Conservation (phyloP, 2,329 filamentous ascomycete species). For the Aphanoascus verrucosus region DNA sequence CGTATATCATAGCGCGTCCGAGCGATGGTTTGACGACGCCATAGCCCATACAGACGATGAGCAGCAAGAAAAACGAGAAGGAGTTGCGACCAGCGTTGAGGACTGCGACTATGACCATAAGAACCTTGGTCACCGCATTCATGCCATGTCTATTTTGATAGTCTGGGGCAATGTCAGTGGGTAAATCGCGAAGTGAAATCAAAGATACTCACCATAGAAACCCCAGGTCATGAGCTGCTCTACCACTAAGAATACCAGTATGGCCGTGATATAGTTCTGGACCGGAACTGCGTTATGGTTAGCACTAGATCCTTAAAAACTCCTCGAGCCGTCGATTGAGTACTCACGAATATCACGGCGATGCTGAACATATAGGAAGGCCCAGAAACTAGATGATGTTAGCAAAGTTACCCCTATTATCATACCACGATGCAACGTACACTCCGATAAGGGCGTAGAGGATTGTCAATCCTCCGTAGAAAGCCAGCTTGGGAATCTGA, state of each 20-base stretch:
- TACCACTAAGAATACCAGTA: constrained; percentile 82
- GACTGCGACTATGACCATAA: constrained; percentile 84
- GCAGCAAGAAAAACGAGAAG: constrained; percentile 93
- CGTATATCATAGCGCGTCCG: constrained; percentile 86
- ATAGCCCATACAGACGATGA: constrained; percentile 99
- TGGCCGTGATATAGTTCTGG: constrained; percentile 98
- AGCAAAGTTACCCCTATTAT: constrained; percentile 14
- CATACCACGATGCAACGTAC: constrained; percentile 36
- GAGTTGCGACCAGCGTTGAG: constrained; percentile 91
- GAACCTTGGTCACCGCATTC: constrained; percentile 68
- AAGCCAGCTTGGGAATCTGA: constrained; percentile 92
- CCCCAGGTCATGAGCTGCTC: constrained; percentile 99
- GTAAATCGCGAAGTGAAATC: background rate
- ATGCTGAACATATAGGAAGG: constrained; percentile 89
- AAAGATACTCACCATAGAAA: constrained; percentile 62
- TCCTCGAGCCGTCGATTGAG: background rate
- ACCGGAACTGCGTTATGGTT: constrained; percentile 58
- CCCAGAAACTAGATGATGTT: constrained; percentile 58
- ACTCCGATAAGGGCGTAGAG: constrained; percentile 77
- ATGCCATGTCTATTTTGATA: constrained; percentile 85
- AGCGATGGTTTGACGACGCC: constrained; percentile 91
- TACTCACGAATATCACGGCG: constrained; percentile 71
- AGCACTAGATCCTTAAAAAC: constrained; percentile 20
- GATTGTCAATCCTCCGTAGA: constrained; percentile 90
- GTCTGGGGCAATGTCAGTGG: constrained; percentile 47